Evolutionary conservation across 176 grass and related monocot species (phyloP).

Genomic region (Oryza longistaminata): DNA sequence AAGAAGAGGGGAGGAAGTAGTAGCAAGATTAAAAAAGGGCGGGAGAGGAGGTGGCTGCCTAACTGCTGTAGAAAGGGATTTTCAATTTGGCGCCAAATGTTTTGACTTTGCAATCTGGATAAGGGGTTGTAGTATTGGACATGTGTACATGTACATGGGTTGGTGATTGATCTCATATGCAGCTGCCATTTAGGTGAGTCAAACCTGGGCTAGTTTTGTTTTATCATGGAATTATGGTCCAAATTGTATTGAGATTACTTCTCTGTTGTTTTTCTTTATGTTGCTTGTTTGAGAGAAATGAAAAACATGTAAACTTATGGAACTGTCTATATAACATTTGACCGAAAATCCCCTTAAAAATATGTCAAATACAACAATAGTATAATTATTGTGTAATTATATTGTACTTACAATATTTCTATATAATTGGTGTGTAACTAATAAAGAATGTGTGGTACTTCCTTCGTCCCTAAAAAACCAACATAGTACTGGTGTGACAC

Average conservation of each 20-base stretch:
- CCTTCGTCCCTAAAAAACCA: too few species aligned
- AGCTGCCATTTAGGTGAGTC: not conserved
- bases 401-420: too few species aligned
- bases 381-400: too few species aligned
- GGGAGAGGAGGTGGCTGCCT: conserved; percentile 50
- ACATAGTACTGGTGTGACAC: too few species aligned
- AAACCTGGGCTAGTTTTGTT: not conserved
- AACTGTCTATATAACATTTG: too few species aligned
- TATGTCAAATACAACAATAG: too few species aligned
- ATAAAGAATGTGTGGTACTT: too few species aligned
- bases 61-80: conserved; percentile 39
- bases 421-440: too few species aligned
- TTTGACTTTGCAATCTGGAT: conserved; percentile 32
- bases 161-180: not conserved
- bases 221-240: not conserved
- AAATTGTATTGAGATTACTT: not conserved
- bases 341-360: too few species aligned
- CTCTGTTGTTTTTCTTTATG: not conserved
- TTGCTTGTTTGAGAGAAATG: not conserved
- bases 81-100: conserved; percentile 43
- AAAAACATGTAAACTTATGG: not conserved
- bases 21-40: conserved; percentile 21
- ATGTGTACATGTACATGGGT: not conserved
- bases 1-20: conserved; percentile 8
- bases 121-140: not conserved